Base-by-base conservation (phyloP, 805 yeast species). In the Candida coquimbonensis region DNA sequence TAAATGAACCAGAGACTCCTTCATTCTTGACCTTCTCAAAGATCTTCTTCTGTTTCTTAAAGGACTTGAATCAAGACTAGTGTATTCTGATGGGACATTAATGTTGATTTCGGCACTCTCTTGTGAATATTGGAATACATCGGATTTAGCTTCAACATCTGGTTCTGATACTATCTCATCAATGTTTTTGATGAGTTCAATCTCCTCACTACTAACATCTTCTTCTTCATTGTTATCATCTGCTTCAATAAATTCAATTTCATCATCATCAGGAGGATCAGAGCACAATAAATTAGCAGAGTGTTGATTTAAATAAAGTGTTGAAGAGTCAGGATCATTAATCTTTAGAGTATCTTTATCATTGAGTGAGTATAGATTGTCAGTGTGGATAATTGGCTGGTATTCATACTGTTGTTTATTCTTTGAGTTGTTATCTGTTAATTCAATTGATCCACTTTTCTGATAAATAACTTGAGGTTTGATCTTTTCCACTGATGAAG, bases 21-120 rank as follows among this genome's bases (percentile, higher is more conserved):
- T 45, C 32, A 40, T 33, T 9, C 29, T 17, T n/a, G n/a, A 13
- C 34, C 42, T 36, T 3, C 42, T 35, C 31, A 29, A 31, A 9
- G 34, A 13, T 5, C 33, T n/a, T 6, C 31, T 26, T 36, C 40
- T 36, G n/a, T 39, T 33, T 37, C 29, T 40, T 31, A 45, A 27
- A 7, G 48, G 48, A 37, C 48, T 45, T 3, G 48, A 45, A 12
- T 45, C 44, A 21, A 44, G 19, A 3, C 29, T 12, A 9, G 44
- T 17, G 19, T 40, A 45, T 12, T 44, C 26, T 26, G 24, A 45
- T 38, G 48, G 48, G 26, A 45, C 36, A n/a, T 40, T 31, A 19
- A 40, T 37, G n/a, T 40, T 40, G 19, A 40, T 27, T 3, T 19
- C 14, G 4, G 13, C 4, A 7, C 9, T 3, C 1, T 29, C 31